Base-by-base conservation (phyloP, 2,329 filamentous ascomycete genomes). In the Emericellopsis atlantica region DNA sequence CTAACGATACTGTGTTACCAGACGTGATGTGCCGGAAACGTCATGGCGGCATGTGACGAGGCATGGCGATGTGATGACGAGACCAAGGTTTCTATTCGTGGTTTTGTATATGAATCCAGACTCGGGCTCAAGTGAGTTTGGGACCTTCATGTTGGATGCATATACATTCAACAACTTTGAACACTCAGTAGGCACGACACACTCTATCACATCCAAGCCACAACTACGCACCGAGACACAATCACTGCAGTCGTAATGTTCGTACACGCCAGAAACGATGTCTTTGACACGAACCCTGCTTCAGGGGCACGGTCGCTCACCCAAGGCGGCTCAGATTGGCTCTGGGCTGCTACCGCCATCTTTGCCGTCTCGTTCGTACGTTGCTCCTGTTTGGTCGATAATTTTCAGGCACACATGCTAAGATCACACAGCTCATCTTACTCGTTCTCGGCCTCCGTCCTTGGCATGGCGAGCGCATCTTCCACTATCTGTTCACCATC, bases 401-500 rank as follows among this genome's bases (percentile, higher is more conserved):
- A 15, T 10, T 14, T 9, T 35, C n/a, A 35, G 10, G 7, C 29
- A 16, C 24, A 16, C 10, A 15, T 24, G 4, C 47, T 51, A 42
- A 51, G 46, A 40, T 6, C 5, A 7, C 15, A 3, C 33, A 69
- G 65, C 48, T 74, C n/a, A 50, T 42, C 43, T 58, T 64, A 49
- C 59, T 59, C 35, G 58, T 49, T 18, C 53, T 67, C 5, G 61
- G 60, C 44, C 62, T 68, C 50, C 52, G 58, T 10, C 61, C 69
- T 32, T 60, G 57, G 35, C 54, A 61, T 32, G 65, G 65, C 40
- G 69, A 76, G 51, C 65, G 62, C 48, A 64, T 76, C 49, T 76
- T 76, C 59, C 70, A 76, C 58, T 74, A 75, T 53, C 56, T 74
- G 46, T 71, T 73, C 53, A 62, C 56, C 47, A 58, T 72, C 40